Evolutionary conservation across 2,329 filamentous ascomycete genomes (phyloP).

Genomic region (Drechslerella dactyloides): DNA sequence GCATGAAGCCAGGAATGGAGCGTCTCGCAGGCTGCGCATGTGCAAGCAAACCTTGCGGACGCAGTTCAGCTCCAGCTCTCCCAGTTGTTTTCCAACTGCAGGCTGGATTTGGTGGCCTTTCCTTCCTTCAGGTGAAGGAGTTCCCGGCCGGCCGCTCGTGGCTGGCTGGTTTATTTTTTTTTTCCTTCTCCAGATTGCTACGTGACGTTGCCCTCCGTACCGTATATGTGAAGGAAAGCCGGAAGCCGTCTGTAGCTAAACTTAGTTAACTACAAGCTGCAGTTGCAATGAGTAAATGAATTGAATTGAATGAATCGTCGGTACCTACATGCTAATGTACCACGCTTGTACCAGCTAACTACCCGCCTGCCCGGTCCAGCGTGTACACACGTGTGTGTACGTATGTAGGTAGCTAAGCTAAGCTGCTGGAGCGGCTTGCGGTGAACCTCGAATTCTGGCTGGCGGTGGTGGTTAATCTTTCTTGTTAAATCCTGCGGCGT

Average conservation of each 20-base stretch:
- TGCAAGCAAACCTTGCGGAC: background rate
- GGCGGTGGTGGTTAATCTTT: background rate
- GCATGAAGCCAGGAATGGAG: constrained; percentile 34
- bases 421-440: no score
- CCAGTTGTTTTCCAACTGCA: constrained; percentile 15
- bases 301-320: no score
- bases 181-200: constrained; percentile 3
- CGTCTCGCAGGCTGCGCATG: constrained; percentile 17
- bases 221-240: no score
- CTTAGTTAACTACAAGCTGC: constrained; percentile 12
- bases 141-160: constrained; percentile 30
- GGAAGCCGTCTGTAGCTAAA: constrained; percentile 22
- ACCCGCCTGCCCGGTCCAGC: constrained; percentile 23
- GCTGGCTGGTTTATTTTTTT: constrained; percentile 12
- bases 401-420: background rate
- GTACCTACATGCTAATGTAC: constrained; percentile 1
- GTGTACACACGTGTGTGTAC: constrained; percentile 3
- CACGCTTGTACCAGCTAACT: constrained; percentile 7
- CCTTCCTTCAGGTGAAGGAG: constrained; percentile 43
- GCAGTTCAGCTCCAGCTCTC: constrained; percentile 26
- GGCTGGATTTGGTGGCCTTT: constrained; percentile 10
- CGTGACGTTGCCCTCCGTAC: constrained; percentile 19
- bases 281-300: background rate
- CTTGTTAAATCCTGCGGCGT: constrained; percentile 36
- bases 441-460: no score